Evolutionary conservation across 768 basidiomycete species (phyloP).

Genomic region (Kwoniella shandongensis): DNA sequence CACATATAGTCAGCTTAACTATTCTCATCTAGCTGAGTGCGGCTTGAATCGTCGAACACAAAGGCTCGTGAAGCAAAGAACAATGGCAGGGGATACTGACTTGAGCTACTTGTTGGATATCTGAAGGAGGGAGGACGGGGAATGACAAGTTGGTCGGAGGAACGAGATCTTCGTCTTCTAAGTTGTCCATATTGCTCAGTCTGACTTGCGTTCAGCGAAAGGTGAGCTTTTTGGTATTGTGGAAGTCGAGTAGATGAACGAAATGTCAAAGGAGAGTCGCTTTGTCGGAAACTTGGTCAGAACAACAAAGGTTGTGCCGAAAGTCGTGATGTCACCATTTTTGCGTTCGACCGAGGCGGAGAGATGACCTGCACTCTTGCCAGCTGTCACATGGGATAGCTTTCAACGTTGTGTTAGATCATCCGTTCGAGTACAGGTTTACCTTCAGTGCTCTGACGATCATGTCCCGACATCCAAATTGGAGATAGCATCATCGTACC

Average conservation of each 20-base stretch:
- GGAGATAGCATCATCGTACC: too few species aligned
- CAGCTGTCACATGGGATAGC: too few species aligned
- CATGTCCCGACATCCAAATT: too few species aligned
- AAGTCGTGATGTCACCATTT: constrained; percentile 20
- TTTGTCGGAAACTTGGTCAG: not conserved
- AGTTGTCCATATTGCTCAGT: not conserved
- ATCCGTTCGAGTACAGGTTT: too few species aligned
- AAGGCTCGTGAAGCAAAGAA: not conserved
- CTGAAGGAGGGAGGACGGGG: constrained; percentile 36
- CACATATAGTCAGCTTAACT: not conserved
- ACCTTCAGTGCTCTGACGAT: too few species aligned
- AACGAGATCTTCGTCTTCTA: constrained; percentile 3
- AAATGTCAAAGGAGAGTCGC: too few species aligned
- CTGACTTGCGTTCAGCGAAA: too few species aligned
- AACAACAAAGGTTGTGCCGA: not conserved
- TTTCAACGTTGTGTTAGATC: too few species aligned
- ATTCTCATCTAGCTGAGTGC: not conserved
- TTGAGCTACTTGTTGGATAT: constrained; percentile 42
- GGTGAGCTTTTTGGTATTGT: too few species aligned
- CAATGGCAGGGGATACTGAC: constrained; percentile 13
- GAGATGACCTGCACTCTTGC: too few species aligned
- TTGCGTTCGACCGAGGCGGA: not conserved
- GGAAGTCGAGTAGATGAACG: too few species aligned
- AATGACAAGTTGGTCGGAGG: constrained; percentile 20
- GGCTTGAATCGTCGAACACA: not conserved